These are phyloP conservation scores for Phytopythium delawarense DNA, from an alignment of 352 stramenopile species.

Conservation along the genomic window DNA sequence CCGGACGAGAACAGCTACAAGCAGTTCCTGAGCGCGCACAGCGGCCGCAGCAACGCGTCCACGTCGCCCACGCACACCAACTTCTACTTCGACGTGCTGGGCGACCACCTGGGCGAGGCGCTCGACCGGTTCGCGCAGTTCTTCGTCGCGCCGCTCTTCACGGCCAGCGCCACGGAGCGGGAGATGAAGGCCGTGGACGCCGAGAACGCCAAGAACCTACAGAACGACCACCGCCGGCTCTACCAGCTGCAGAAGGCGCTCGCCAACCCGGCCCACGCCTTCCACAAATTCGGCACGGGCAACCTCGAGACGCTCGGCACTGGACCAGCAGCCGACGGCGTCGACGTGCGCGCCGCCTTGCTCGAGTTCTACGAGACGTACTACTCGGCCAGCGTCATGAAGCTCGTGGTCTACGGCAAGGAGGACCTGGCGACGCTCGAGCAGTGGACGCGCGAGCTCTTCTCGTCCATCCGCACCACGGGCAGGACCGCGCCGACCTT, in stretches of 20 bases:
- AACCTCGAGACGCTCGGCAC: constrained; percentile 79
- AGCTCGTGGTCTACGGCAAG: constrained; percentile 86
- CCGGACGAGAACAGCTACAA: constrained; percentile 95
- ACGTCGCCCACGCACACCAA: constrained; percentile 96
- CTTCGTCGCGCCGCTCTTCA: constrained; percentile 96
- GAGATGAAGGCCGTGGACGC: constrained; percentile 97
- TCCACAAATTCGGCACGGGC: constrained; percentile 89
- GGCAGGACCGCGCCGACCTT: constrained; percentile 47
- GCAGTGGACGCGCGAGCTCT: constrained; percentile 67
- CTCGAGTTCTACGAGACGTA: constrained; percentile 86
- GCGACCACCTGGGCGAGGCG: constrained; percentile 67
- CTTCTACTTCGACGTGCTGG: constrained; percentile 96
- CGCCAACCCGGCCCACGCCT: constrained; percentile 70
- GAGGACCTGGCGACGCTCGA: constrained; percentile 84
- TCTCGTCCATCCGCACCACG: constrained; percentile 82
- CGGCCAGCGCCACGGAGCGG: constrained; percentile 83
- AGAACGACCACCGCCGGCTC: constrained; percentile 87
- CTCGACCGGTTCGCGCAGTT: constrained; percentile 98
- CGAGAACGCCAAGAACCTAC: constrained; percentile 96
- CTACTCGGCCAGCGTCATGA: constrained; percentile 91
- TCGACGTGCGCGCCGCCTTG: constrained; percentile 69
- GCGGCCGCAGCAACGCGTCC: constrained; percentile 94
- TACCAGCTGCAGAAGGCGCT: constrained; percentile 85
- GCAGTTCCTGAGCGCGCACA: constrained; percentile 91
- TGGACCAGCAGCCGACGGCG: constrained; percentile 24